Evolutionary conservation across 176 grass and related monocot genomes (phyloP), one percentile per base, ranked within the genome.

Genomic region (Phyllostachys edulis): DNA sequence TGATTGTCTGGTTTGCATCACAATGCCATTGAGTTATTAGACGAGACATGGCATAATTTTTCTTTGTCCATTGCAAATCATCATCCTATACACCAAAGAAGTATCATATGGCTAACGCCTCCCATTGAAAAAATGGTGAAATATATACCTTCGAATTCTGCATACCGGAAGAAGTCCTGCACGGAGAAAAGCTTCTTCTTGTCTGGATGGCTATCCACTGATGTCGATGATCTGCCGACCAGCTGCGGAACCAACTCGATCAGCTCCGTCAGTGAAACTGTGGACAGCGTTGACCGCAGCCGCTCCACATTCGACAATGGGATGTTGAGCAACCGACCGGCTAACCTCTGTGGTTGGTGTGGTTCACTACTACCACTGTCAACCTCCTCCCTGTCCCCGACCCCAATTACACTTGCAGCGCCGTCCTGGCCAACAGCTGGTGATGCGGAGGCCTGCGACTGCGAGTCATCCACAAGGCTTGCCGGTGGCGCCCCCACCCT

Each of bases 131-230:
- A 71, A 51, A 41, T 5, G 10, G 37, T 34, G 73, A 4, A 52
- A 8, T 34, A 27, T 39, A 32, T 83, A 98, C 96, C 96, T 98
- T 98, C 93, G 4, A 90, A 50, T 54, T 98, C 93, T 8, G 96
- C 79, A 72, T 98, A 98, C 67, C 87, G 78, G 70, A 98, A 98
- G 91, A 98, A 98, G 82, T 98, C 89, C 27, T 98, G 93, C 65
- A 98, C 93, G 5, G 96, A 98, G 87, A 98, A 95, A 66, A 98
- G 83, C 64, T 98, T 98, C 87, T 93, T 98, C 88, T 95, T 98
- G 84, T 98, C 91, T 5, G 96, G 96, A 87, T 98, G 91, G 11
- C 67, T 91, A 38, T 94, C 77, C 3, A 66, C 5, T 6, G 83
- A 56, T 47, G 83, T 39, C 5, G 64, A 83, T 20, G 91, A 92